Evolutionary conservation across 768 basidiomycete species (phyloP).

Genomic region (Suillus paluster): DNA sequence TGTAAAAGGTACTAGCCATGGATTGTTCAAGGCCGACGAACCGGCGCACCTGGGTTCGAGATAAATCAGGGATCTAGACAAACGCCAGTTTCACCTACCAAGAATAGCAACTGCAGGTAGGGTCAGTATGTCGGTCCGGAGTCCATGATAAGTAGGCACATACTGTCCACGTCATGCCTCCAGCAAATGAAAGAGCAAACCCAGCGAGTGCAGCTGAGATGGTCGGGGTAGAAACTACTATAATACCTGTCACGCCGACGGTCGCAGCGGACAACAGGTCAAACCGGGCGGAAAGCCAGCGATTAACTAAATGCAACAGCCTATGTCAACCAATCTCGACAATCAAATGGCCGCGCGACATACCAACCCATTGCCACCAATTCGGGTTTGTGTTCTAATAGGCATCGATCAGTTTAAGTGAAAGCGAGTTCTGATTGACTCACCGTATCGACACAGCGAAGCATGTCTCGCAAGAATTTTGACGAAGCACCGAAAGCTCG

Average conservation of each 20-base stretch:
- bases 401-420: conserved; percentile 4
- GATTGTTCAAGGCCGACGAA: conserved; percentile 91
- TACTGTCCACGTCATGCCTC: conserved; percentile 72
- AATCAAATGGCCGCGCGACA: conserved; percentile 16
- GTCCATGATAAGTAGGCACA: conserved; percentile 20
- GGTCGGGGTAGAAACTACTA: conserved; percentile 67
- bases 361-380: conserved; percentile 93
- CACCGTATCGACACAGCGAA: conserved; percentile 80
- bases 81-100: conserved; percentile 42
- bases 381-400: conserved; percentile 67
- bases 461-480: conserved; percentile 85
- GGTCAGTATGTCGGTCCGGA: conserved; percentile 20
- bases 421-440: conserved; percentile 25
- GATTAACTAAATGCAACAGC: conserved; percentile 61
- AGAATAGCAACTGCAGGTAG: conserved; percentile 54
- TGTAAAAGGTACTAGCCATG: conserved; percentile 61
- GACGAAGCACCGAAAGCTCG: conserved; percentile 90
- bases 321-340: neutral
- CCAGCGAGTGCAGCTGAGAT: conserved; percentile 85
- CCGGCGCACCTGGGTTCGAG: conserved; percentile 57
- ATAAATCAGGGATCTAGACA: conserved; percentile 6
- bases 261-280: conserved; percentile 76
- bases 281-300: conserved; percentile 90
- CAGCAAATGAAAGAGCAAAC: conserved; percentile 85
- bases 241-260: conserved; percentile 71